These are phyloP conservation scores for Solanum sejunctum DNA, from an alignment of 257 asterid genomes.

Conservation along the genomic window DNA sequence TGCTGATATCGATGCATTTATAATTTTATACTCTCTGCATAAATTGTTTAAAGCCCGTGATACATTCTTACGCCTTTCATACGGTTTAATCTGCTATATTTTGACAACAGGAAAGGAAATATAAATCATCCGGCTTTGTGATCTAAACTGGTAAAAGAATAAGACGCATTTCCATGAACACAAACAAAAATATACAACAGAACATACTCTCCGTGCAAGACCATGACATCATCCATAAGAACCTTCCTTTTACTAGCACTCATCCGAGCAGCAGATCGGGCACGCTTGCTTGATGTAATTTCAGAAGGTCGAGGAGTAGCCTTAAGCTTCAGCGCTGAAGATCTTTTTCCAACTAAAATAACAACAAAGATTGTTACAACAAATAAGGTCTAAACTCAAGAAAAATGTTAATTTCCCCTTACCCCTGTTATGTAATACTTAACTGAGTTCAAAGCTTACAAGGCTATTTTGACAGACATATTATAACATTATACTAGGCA, in stretches of 20 bases:
- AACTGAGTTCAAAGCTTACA: background rate
- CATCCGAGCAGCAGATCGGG: constrained; percentile 44
- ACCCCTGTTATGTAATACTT: background rate
- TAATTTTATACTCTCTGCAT: background rate
- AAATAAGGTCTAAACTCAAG: background rate
- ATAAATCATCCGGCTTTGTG: background rate
- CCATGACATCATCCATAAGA: constrained; percentile 90
- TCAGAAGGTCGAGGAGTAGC: constrained; percentile 64
- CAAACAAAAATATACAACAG: background rate
- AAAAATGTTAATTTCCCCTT: background rate
- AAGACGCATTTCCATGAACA: background rate
- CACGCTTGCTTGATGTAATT: constrained; percentile 58
- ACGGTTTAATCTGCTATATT: background rate
- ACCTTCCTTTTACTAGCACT: constrained; percentile 67
- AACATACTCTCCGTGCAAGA: constrained; percentile 98
- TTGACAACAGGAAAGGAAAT: background rate
- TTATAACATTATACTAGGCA: background rate
- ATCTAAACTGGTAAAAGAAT: background rate
- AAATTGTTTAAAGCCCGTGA: background rate
- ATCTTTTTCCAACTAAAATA: constrained; percentile 57
- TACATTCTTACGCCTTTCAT: background rate
- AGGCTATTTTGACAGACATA: background rate
- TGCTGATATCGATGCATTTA: background rate
- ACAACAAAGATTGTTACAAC: background rate
- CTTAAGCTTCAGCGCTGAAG: constrained; percentile 74